phyloP scores from a whole-genome alignment of 2,329 filamentous ascomycete species.

The Lasiodiplodia theobromae region DNA sequence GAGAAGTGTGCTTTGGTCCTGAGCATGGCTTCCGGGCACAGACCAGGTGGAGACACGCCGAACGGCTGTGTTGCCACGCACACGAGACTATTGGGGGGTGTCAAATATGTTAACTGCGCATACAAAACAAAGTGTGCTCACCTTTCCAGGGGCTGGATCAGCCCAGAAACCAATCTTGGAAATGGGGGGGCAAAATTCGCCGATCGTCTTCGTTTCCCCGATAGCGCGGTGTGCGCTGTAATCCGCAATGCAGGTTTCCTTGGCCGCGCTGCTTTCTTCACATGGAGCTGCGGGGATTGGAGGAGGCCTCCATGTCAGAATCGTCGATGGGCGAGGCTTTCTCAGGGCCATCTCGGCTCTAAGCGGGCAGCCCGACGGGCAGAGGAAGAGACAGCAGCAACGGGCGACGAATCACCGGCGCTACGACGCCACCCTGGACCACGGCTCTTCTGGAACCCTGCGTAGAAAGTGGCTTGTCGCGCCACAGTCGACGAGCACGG shows the following conservation, averaged over 20 bases:
- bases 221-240: slow-evolving; percentile 25
- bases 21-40: slow-evolving; percentile 20
- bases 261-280: slow-evolving; percentile 15
- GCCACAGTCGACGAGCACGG: slow-evolving; percentile 25
- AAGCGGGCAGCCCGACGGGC: not conserved
- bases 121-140: slow-evolving; percentile 28
- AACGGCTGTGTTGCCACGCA: slow-evolving; percentile 23
- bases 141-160: slow-evolving; percentile 22
- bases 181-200: slow-evolving; percentile 24
- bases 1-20: slow-evolving; percentile 2
- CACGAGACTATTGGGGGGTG: slow-evolving; percentile 24
- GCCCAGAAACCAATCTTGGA: slow-evolving; percentile 12
- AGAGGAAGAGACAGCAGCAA: not conserved
- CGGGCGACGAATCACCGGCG: slow-evolving; percentile 27
- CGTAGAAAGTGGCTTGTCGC: slow-evolving; percentile 24
- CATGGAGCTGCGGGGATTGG: slow-evolving; percentile 17
- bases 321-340: slow-evolving; percentile 13
- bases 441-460: slow-evolving; percentile 27
- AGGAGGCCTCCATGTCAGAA: slow-evolving; percentile 1
- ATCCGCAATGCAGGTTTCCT: slow-evolving; percentile 21
- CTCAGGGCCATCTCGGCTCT: not conserved
- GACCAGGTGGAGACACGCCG: slow-evolving; percentile 9
- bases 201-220: slow-evolving; percentile 23
- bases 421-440: slow-evolving; percentile 15
- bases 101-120: slow-evolving; percentile 24